Evolutionary conservation across 1,284 basidiomycete genomes (phyloP).

Genomic region (Apiotrichum sp.): DNA sequence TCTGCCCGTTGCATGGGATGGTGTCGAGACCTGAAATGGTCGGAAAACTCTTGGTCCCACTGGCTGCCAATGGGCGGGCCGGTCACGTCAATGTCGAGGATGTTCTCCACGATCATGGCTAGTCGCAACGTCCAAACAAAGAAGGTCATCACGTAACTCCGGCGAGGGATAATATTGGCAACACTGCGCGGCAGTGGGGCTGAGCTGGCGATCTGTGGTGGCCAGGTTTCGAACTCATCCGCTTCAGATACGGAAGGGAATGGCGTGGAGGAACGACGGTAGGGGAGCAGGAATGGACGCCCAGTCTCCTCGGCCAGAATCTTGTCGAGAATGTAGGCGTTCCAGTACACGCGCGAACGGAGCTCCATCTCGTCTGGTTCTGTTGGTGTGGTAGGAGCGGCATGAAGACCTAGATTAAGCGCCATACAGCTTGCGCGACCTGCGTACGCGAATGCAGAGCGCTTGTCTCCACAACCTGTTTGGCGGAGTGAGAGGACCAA

Average conservation of each 20-base stretch:
- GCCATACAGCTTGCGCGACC: conserved; percentile 47
- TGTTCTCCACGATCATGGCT: conserved; percentile 40
- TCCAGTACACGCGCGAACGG: conserved; percentile 46
- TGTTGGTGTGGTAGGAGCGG: conserved; percentile 19
- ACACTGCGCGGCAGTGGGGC: conserved; percentile 20
- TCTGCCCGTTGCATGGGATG: conserved; percentile 10
- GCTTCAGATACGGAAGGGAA: conserved; percentile 43
- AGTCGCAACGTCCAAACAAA: conserved; percentile 40
- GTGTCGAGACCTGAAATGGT: conserved; percentile 1
- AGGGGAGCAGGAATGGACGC: conserved; percentile 43
- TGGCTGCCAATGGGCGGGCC: conserved; percentile 14
- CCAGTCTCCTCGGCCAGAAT: conserved; percentile 48
- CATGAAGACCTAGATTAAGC: conserved; percentile 47
- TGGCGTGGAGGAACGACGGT: conserved; percentile 43
- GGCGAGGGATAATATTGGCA: conserved; percentile 22
- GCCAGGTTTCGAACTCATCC: conserved; percentile 49
- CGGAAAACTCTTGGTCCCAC: conserved; percentile 14
- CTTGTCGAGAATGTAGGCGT: conserved; percentile 48
- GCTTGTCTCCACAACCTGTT: conserved; percentile 48
- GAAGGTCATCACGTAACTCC: conserved; percentile 32
- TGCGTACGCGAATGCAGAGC: conserved; percentile 43
- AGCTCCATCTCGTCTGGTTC: conserved; percentile 36
- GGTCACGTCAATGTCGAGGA: conserved; percentile 34
- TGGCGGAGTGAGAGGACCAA: conserved; percentile 47
- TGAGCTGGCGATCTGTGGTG: conserved; percentile 27